Conservation (phyloP, 768 basidiomycete species). For the Boletus rubescentipes region DNA sequence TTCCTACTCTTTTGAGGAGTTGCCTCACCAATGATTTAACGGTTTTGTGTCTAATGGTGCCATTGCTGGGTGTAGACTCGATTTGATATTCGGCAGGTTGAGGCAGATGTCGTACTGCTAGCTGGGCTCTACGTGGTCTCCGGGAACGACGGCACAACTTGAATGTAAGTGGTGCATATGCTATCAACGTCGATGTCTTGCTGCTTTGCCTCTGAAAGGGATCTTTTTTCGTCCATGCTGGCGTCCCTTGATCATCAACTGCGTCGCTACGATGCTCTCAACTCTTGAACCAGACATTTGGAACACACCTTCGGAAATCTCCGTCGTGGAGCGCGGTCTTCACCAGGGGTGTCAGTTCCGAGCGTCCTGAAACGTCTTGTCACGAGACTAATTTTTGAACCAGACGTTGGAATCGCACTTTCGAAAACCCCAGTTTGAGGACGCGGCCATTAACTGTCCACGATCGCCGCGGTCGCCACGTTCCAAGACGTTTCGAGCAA, state of each 20-base stretch:
- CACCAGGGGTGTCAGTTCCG: too few species aligned
- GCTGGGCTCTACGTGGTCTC: slow-evolving; percentile 50
- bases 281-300: slow-evolving; percentile 31
- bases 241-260: slow-evolving; percentile 51
- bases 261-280: slow-evolving; percentile 62
- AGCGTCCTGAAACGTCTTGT: neutral
- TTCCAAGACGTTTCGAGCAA: slow-evolving; percentile 54
- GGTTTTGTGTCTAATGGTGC: too few species aligned
- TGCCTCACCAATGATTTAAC: too few species aligned
- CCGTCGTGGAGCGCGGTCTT: too few species aligned
- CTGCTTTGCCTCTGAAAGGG: neutral
- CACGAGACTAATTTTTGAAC: neutral
- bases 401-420: too few species aligned
- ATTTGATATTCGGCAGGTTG: too few species aligned
- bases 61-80: too few species aligned
- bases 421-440: too few species aligned
- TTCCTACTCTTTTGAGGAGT: too few species aligned
- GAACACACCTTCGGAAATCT: too few species aligned
- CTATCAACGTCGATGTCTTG: neutral
- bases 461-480: neutral
- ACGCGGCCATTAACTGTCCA: too few species aligned
- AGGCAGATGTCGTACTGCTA: slow-evolving; percentile 46
- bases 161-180: slow-evolving; percentile 36
- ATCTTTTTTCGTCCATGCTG: neutral
- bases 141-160: slow-evolving; percentile 15